Conservation (phyloP, 192 early-diverging fungal species). For the Cetraspora pellucida region DNA sequence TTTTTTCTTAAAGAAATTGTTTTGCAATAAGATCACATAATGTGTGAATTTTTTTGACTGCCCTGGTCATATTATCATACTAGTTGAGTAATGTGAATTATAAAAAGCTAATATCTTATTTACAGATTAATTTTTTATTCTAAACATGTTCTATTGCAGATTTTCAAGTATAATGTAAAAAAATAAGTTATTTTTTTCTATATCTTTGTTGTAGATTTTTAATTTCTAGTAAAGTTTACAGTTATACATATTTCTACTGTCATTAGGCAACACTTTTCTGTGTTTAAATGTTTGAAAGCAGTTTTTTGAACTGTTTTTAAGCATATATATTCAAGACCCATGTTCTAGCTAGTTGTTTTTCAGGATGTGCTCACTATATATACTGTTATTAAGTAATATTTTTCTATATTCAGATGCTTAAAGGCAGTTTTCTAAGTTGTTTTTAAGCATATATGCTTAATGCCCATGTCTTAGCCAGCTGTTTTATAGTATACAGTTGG, state of each 20-base stretch:
- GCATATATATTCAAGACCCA: conserved; percentile 15
- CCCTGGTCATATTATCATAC: no score
- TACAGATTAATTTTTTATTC: background rate
- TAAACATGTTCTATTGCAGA: background rate
- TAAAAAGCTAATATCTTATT: no score
- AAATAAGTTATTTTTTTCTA: background rate
- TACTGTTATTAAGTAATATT: conserved; percentile 12
- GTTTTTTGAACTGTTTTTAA: conserved; percentile 3
- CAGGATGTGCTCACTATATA: conserved; percentile 17
- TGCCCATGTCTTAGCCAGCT: background rate
- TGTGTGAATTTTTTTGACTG: no score
- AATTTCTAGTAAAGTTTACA: background rate
- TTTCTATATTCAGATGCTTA: conserved; percentile 10
- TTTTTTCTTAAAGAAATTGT: no score
- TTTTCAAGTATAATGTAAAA: background rate
- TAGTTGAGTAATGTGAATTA: no score
- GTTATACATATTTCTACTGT: background rate
- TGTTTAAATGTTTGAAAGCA: background rate
- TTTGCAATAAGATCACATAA: no score
- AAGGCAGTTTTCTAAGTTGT: background rate
- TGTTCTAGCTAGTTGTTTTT: conserved; percentile 17
- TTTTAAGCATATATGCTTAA: conserved; percentile 1
- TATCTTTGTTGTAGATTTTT: background rate
- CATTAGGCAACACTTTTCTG: background rate
- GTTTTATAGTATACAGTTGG: conserved; percentile 1